Evolutionary conservation across 139 green algal genomes (phyloP), one percentile per base, ranked within the genome.

Genomic region (Dunaliella primolecta): DNA sequence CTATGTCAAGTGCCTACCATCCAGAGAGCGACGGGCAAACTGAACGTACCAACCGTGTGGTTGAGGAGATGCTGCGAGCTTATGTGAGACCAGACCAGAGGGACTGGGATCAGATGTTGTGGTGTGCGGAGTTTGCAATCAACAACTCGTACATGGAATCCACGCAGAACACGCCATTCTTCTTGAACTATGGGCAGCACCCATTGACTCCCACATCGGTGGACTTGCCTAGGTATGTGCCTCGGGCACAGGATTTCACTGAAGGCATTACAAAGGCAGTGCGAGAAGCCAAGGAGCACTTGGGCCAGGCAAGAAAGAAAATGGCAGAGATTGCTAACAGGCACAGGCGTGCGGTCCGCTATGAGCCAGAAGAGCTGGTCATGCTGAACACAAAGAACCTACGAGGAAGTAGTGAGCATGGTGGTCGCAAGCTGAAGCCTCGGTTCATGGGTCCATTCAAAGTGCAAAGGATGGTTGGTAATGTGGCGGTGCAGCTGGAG

Each of bases 21-120:
- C 92, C 93, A 2, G 85, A 94, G 36, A 93, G 87, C 7, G 90
- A 95, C 85, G 93, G 92, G 21, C 93, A 95, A 34, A 95, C 89
- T 24, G 93, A 96, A 78, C 85, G 91, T 11, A 86, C 85, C 0
- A 93, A 95, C 57, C 84, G 90, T 0, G 37, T 89, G 0, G 32
- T 95, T 1, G 81, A 96, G 46, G 92, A 96, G 20, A 87, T 90
- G 38, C 78, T 96, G 35, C 34, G 64, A 0, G 32, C 56, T 57
- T 86, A 55, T 38, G 70, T 84, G 11, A 79, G 75, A 21, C 31
- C 34, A 32, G 36, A 86, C 36, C 37, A 86, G 35, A 86, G 82
- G 86, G 82, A 89, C 3, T 37, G 46, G 23, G 32, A 36, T 29
- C 78, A 86, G n/a, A n/a, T n/a, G n/a, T n/a, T n/a, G 46, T 56